Evolutionary conservation across 31 red algal species (phyloP).

Genomic region (Endocladia muricata): DNA sequence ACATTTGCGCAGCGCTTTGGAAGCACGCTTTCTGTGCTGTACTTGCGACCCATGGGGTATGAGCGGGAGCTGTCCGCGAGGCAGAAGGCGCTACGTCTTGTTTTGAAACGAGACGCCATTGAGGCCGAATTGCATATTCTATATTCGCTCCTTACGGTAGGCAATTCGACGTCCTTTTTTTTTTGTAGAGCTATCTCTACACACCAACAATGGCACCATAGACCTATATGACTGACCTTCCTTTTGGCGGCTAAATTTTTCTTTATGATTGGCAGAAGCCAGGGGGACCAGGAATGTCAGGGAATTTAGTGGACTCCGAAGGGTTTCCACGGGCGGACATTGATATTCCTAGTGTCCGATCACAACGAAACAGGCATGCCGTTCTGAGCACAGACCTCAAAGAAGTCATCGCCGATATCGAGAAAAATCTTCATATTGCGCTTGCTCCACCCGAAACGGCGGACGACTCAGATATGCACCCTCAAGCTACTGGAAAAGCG

Average conservation of each 20-base stretch:
- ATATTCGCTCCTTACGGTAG: constrained; percentile 33
- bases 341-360: constrained; percentile 62
- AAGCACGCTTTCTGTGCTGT: too few species aligned
- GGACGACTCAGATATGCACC: too few species aligned
- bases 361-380: constrained; percentile 57
- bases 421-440: constrained; percentile 64
- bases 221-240: not conserved
- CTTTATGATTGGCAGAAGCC: constrained; percentile 9
- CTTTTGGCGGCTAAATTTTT: not conserved
- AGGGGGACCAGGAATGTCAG: constrained; percentile 63
- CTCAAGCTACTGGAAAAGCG: too few species aligned
- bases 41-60: constrained; percentile 22
- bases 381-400: constrained; percentile 70
- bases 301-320: constrained; percentile 73
- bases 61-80: constrained; percentile 37
- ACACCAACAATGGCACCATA: not conserved
- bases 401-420: constrained; percentile 38
- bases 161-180: not conserved
- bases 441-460: constrained; percentile 21
- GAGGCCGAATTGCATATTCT: constrained; percentile 58
- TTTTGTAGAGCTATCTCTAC: not conserved
- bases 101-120: constrained; percentile 40
- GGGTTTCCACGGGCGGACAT: constrained; percentile 81
- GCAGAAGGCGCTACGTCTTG: constrained; percentile 45
- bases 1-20: not conserved